Evolutionary conservation across 169 alveolate genomes (phyloP).

Genomic region (Babesia ovis): DNA sequence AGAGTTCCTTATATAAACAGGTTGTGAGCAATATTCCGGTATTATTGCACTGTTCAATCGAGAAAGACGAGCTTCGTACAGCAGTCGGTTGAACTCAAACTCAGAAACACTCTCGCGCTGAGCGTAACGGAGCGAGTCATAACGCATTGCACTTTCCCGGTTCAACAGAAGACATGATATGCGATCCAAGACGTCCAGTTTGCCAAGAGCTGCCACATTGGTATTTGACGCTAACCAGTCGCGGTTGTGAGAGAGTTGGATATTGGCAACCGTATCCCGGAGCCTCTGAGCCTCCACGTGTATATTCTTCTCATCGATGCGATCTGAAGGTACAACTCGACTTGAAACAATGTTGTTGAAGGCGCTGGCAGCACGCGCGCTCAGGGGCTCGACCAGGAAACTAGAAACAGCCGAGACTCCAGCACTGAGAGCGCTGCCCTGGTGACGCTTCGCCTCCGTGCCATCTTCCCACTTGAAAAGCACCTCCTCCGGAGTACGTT

Average conservation of each 20-base stretch:
- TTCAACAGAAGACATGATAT: slow-evolving; percentile 37
- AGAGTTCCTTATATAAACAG: slow-evolving; percentile 44
- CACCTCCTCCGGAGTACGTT: slow-evolving; percentile 43
- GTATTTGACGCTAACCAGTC: slow-evolving; percentile 60
- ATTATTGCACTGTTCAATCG: slow-evolving; percentile 28
- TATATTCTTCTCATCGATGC: background rate
- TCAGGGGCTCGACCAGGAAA: slow-evolving; percentile 8
- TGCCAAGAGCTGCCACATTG: slow-evolving; percentile 7
- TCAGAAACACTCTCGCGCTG: slow-evolving; percentile 35
- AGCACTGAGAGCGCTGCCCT: background rate
- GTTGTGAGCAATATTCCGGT: slow-evolving; percentile 41
- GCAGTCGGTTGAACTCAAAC: slow-evolving; percentile 32
- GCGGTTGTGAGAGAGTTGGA: slow-evolving; percentile 39
- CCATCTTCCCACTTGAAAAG: slow-evolving; percentile 60
- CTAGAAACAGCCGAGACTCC: background rate
- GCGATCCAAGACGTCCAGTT: slow-evolving; percentile 49
- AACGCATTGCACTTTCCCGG: slow-evolving; percentile 38
- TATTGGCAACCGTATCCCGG: slow-evolving; percentile 20
- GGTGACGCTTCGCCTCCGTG: slow-evolving; percentile 14
- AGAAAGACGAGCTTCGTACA: slow-evolving; percentile 16
- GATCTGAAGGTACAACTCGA: slow-evolving; percentile 17
- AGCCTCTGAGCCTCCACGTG: slow-evolving; percentile 24
- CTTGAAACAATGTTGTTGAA: background rate
- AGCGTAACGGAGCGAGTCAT: slow-evolving; percentile 26
- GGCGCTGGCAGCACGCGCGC: slow-evolving; percentile 10